Base-by-base conservation (phyloP, 2,329 filamentous ascomycete genomes). In the Stemphylium beticola region DNA sequence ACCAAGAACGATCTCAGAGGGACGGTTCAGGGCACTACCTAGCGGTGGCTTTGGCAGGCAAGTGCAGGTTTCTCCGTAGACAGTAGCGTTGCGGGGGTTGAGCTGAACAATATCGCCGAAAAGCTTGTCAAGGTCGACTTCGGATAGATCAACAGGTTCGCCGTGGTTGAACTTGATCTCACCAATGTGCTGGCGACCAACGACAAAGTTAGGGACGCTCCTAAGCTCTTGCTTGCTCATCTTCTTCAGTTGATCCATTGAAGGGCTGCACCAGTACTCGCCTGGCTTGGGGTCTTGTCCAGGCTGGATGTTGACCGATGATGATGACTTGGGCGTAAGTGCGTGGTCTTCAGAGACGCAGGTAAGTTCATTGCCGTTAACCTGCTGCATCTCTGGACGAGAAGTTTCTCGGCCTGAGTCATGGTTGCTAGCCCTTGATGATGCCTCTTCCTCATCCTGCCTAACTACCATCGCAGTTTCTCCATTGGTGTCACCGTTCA, bases 21-120 rank as follows among this genome's bases (percentile, higher is more conserved):
- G 93, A 7, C 97, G 91, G 68, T 99, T 99, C 60, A 99, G 82
- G 5, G 92, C 93, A 69, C 92, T 91, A 53, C 96, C 95, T 53
- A 88, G 83, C 0, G 89, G 84, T 14, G 95, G 93, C 77, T 97
- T 99, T 71, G 87, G 87, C 4, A 72, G 63, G 20, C 61, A 62
- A 7, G 64, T 56, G 39, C 60, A 68, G 29, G 60, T 65, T 15
- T 84, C 82, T 36, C 87, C 81, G 69, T 99, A 99, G 7, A 98
- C 95, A 0, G 93, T 96, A 20, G 92, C 91, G 8, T 88, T 89
- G 32, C 95, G 90, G 44, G 88, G 83, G 38, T 85, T 83, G 43
- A 98, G 85, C 47, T 87, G 81, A 32, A 98, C 90, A 65, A 97
- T 88, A 22, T 83, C 84, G 42, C 84, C 90, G 45, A 85, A 89